These are phyloP conservation scores for Diplocarpon mali DNA, from an alignment of 2,329 filamentous ascomycete species.

Conservation along the genomic window DNA sequence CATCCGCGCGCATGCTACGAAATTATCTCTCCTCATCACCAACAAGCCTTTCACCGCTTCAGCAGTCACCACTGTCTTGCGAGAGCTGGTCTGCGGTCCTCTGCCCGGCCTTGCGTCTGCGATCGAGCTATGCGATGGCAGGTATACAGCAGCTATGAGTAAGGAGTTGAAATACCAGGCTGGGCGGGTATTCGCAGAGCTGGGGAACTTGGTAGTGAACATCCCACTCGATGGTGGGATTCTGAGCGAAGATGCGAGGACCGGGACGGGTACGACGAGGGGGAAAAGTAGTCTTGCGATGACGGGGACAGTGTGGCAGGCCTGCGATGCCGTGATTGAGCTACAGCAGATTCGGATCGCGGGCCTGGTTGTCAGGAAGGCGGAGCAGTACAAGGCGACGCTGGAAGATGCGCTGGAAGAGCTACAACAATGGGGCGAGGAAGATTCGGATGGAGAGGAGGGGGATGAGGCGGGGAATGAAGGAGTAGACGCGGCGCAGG, in stretches of 20 bases:
- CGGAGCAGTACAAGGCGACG: conserved; percentile 61
- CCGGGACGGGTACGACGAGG: conserved; percentile 27
- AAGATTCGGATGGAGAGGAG: conserved; percentile 51
- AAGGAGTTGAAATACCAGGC: conserved; percentile 51
- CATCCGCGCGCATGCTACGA: conserved; percentile 74
- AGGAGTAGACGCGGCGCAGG: conserved; percentile 35
- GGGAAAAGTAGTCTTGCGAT: conserved; percentile 46
- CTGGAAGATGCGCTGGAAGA: conserved; percentile 78
- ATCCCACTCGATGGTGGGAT: conserved; percentile 49
- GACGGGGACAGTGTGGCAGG: conserved; percentile 74
- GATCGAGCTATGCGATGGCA: conserved; percentile 50
- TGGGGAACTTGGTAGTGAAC: conserved; percentile 47
- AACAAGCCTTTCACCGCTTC: conserved; percentile 78
- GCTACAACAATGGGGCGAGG: conserved; percentile 77
- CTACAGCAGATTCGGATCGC: conserved; percentile 57
- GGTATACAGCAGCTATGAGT: conserved; percentile 53
- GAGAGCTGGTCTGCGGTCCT: conserved; percentile 60
- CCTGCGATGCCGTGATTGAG: conserved; percentile 61
- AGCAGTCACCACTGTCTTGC: conserved; percentile 59
- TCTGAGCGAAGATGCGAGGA: conserved; percentile 36
- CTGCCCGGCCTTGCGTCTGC: conserved; percentile 65
- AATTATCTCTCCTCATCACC: conserved; percentile 75
- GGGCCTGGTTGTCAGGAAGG: conserved; percentile 59
- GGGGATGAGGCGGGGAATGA: conserved; percentile 36
- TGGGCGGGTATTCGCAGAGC: conserved; percentile 49